Conservation (phyloP, 352 stramenopile species). For the Thraustochytrium sp. region DNA sequence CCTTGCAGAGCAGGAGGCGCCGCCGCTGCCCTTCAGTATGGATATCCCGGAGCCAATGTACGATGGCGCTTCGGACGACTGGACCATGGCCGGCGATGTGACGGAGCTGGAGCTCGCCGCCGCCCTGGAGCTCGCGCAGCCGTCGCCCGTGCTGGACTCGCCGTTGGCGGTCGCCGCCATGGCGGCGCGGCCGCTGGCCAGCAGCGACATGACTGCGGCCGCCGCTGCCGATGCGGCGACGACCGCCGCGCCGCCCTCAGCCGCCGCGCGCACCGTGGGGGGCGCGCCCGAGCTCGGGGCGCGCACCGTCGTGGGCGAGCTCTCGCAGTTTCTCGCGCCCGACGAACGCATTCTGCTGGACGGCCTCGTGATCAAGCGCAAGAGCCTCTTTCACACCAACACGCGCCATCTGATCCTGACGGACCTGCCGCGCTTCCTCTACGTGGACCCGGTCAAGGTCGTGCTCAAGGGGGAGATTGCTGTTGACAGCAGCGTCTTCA, state of each 20-base stretch:
- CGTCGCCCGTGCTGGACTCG: not conserved
- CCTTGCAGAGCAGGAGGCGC: not conserved
- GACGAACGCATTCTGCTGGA: constrained; percentile 26
- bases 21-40: constrained; percentile 17
- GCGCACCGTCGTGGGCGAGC: constrained; percentile 7
- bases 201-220: not conserved
- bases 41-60: constrained; percentile 32
- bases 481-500: not conserved
- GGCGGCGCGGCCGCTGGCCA: not conserved
- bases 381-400: constrained; percentile 39
- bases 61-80: constrained; percentile 26
- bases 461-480: constrained; percentile 40
- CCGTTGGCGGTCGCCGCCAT: not conserved
- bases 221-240: not conserved
- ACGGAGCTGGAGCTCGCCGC: constrained; percentile 39
- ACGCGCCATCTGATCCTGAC: constrained; percentile 41
- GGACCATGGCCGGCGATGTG: constrained; percentile 41
- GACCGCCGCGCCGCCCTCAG: too few relatives aligned
- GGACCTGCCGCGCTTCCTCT: constrained; percentile 37
- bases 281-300: not conserved
- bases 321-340: constrained; percentile 26
- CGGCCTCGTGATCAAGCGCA: constrained; percentile 36
- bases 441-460: constrained; percentile 36
- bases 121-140: not conserved
- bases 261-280: not conserved